Percentiles rank a stretch among this genome's conserved stretches.
These are phyloP conservation scores for Cajanus cajan DNA, from an alignment of 306 rosid genomes.

Conservation along the genomic window DNA sequence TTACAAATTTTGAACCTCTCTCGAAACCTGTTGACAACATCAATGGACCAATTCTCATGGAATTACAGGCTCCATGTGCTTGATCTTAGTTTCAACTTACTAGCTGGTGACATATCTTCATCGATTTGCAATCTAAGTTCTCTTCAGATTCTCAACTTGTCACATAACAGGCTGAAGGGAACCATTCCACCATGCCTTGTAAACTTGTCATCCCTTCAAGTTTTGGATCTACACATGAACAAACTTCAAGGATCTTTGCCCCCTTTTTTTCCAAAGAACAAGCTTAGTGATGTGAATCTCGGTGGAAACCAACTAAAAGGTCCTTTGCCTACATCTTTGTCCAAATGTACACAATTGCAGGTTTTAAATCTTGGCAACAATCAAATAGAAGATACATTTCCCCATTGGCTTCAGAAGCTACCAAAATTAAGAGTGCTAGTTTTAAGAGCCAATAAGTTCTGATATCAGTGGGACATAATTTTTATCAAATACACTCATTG, in stretches of 20 bases:
- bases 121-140: background rate
- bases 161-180: slow-evolving; percentile 7
- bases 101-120: background rate
- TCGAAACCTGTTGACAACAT: slow-evolving; percentile 22
- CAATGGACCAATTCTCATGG: background rate
- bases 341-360: background rate
- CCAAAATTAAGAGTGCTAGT: slow-evolving; percentile 22
- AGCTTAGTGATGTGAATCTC: background rate
- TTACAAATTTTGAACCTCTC: background rate
- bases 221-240: slow-evolving; percentile 36
- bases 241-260: slow-evolving; percentile 33
- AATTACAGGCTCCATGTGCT: accelerated
- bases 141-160: background rate
- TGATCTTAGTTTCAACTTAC: slow-evolving; percentile 20
- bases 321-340: slow-evolving; percentile 27
- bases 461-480: too few species aligned
- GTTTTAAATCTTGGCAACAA: slow-evolving; percentile 44
- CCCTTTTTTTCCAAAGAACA: background rate
- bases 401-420: slow-evolving; percentile 34
- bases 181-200: slow-evolving; percentile 30
- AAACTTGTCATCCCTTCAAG: background rate
- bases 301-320: slow-evolving; percentile 37
- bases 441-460: background rate
- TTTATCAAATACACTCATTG: too few species aligned
- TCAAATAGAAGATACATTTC: slow-evolving; percentile 32